Base-by-base conservation (phyloP, 2,329 filamentous ascomycete species). In the Sporothrix brasiliensis region DNA sequence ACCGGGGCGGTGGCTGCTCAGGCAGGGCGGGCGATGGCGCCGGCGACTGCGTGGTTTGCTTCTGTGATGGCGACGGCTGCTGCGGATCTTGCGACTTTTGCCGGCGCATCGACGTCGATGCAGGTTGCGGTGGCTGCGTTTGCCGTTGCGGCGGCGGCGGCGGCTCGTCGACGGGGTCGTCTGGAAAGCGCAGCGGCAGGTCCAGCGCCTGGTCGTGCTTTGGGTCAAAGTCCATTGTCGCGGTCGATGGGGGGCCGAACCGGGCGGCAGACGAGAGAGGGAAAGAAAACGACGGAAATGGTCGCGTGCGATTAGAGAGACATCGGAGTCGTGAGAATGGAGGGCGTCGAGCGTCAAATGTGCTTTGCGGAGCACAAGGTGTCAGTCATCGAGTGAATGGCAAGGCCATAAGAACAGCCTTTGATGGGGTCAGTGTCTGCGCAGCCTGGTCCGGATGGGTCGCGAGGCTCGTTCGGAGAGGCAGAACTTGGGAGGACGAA, bases 21-120 rank as follows among this genome's bases (percentile, higher is more conserved):
- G 86, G 84, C 69, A 88, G 85, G 81, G 44, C 21, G 4, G 34
- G 16, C 9, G 53, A 24, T 19, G 58, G 16, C 11, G 3, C 30
- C 61, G 34, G 61, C 2, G 34, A 21, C 14, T 34, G 24, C 44
- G 61, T 3, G 16, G 47, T 3, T n/a, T 66, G 67, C 14, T 52
- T 19, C 30, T 69, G 67, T 21, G 52, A 53, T 41, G n/a, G 50
- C 11, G 41, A 2, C 27, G 56, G 66, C 19, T 65, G 63, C 66
- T 49, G 68, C 14, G 47, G 54, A 16, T 56, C 39, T 24, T 53
- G 69, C 34, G 65, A 67, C n/a, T 53, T 67, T 24, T n/a, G 41
- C 16, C 19, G 60, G 60, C 60, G 52, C 54, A 68, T 41, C 34
- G 68, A 10, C 11, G 34, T 21, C 21, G 21, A 50, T 13, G 67